Percentiles rank a stretch among this genome's conserved stretches.
Evolutionary conservation across 257 asterid species (phyloP).

Genomic region (Salvia splendens): DNA sequence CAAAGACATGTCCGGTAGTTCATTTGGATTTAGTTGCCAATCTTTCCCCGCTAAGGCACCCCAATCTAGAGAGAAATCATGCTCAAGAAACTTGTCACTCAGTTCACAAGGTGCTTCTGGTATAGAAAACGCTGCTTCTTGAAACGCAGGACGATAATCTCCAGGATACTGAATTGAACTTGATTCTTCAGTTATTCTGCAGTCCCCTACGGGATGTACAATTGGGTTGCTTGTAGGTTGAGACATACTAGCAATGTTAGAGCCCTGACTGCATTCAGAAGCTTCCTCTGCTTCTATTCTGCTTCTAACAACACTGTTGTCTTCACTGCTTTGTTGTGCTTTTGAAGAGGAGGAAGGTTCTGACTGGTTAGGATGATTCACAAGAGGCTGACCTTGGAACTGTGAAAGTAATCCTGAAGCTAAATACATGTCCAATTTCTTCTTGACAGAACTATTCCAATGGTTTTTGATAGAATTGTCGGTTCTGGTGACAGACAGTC

Average conservation of each 20-base stretch:
- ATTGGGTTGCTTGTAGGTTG: conserved; percentile 51
- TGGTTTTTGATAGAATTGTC: conserved; percentile 97
- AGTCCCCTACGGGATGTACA: conserved; percentile 42
- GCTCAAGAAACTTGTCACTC: conserved; percentile 53
- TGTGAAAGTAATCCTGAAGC: conserved; percentile 87
- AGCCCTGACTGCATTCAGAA: conserved; percentile 88
- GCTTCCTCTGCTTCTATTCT: conserved; percentile 66
- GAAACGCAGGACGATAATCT: conserved; percentile 46
- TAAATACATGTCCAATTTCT: conserved; percentile 84
- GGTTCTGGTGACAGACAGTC: conserved; percentile 59
- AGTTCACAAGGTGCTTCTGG: conserved; percentile 53
- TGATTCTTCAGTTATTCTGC: conserved; percentile 50
- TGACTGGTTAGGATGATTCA: conserved; percentile 41
- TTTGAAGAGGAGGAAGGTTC: conserved; percentile 62
- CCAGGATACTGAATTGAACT: conserved; percentile 45
- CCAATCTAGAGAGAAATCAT: conserved; percentile 60
- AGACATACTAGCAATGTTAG: conserved; percentile 51
- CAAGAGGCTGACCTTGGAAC: conserved; percentile 63
- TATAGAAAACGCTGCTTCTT: conserved; percentile 45
- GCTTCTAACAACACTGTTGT: conserved; percentile 60
- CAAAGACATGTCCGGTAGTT: conserved; percentile 59
- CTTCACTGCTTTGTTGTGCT: conserved; percentile 79
- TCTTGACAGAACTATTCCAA: conserved; percentile 98
- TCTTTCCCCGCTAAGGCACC: conserved; percentile 56
- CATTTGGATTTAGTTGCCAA: conserved; percentile 63